Evolutionary conservation across 768 basidiomycete species (phyloP).

Genomic region (Lactarius vividus): DNA sequence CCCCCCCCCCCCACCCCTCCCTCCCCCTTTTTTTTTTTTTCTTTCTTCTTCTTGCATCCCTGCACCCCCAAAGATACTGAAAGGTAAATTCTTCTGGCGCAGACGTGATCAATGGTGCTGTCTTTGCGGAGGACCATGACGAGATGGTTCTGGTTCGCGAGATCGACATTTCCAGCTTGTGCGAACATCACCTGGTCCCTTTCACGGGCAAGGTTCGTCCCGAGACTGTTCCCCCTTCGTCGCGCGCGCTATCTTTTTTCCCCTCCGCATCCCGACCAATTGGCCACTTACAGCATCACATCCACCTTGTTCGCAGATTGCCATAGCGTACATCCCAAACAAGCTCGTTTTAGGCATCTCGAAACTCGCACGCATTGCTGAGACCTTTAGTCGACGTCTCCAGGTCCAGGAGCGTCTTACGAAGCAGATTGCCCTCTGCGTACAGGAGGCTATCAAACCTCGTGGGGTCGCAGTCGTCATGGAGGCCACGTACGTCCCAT

Average conservation of each 20-base stretch:
- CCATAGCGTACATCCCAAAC: constrained; percentile 57
- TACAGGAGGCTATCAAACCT: constrained; percentile 97
- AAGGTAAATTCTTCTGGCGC: constrained; percentile 17
- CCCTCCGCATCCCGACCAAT: constrained; percentile 16
- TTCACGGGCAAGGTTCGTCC: constrained; percentile 89
- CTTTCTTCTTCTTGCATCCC: constrained; percentile 2
- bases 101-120: constrained; percentile 99
- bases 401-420: constrained; percentile 98
- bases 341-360: constrained; percentile 27
- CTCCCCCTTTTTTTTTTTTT: constrained; percentile 18
- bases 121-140: constrained; percentile 98
- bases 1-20: constrained; percentile 6
- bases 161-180: constrained; percentile 95
- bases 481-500: constrained; percentile 85
- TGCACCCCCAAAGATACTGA: constrained; percentile 8
- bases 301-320: constrained; percentile 56
- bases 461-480: constrained; percentile 98
- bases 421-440: constrained; percentile 96
- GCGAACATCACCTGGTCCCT: constrained; percentile 98
- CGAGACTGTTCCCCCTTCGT: constrained; percentile 4
- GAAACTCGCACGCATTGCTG: constrained; percentile 26
- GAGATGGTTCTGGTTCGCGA: constrained; percentile 99
- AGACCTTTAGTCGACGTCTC: constrained; percentile 71
- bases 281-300: constrained; percentile 21
- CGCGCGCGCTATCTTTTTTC: constrained; percentile 1